Evolutionary conservation across 768 basidiomycete species (phyloP), one percentile per base, ranked within the genome.

Genomic region (Nidularia pulvinata): DNA sequence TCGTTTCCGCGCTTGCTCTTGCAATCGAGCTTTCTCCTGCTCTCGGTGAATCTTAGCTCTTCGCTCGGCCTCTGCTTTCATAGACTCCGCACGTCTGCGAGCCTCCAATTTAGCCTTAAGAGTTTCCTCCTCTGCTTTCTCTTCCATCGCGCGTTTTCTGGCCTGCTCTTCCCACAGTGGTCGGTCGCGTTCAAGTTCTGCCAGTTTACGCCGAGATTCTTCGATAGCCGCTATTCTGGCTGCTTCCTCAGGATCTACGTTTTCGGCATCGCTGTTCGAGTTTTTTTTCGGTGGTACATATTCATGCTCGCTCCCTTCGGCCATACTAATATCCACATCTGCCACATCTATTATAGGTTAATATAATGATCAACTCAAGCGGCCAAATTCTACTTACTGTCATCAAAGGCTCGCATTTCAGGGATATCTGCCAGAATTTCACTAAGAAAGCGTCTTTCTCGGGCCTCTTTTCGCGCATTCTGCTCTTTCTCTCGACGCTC

Each of bases 151-250:
- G 16, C 83, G 75, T 59, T 70, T 71, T 48, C 69, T 76, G 7
- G 80, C 81, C 35, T 73, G 72, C 57, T 73, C 76, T 59, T 87
- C 83, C 84, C 83, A 87, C 7, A 85, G 55, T 0, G 85, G 86
- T 16, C 77, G 64, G 65, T 88, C 86, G 45, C 69, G 72, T 60
- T 89, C 86, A 2, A 89, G 78, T 57, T 89, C 84, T 4, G 81
- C 84, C 37, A 88, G 72, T 61, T 88, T 90, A 42, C 82, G 78
- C 43, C 83, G 79, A 4, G 88, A 87, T 62, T 87, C 84, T 16
- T 78, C 82, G 54, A 89, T 81, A 30, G 69, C 70, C 11, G 74
- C 74, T 44, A 62, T 68, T 48, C 72, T 74, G 4, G 59, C 62
- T 10, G 62, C 68, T 32, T 80, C 78, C 39, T 76, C 65, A 34